These are phyloP conservation scores for Pyrenochaeta sp. DNA, from an alignment of 2,329 filamentous ascomycete species.

Conservation along the genomic window DNA sequence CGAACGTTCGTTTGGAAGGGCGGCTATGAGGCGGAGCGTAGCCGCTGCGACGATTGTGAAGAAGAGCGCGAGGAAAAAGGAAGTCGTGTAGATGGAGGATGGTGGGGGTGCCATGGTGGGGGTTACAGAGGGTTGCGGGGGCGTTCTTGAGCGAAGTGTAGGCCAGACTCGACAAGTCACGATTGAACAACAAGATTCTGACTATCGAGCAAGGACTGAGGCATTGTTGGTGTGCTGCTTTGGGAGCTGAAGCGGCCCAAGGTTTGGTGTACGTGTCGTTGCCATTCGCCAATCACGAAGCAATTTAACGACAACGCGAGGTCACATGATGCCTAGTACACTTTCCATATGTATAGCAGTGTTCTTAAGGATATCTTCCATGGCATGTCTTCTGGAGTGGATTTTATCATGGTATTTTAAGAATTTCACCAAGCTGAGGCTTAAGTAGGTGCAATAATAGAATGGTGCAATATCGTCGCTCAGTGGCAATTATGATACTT, in stretches of 20 bases:
- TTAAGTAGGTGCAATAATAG: too few species aligned
- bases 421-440: too few species aligned
- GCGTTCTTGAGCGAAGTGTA: not conserved
- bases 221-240: too few species aligned
- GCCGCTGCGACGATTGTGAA: constrained; percentile 43
- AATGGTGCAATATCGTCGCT: too few species aligned
- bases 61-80: constrained; percentile 44
- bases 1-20: constrained; percentile 46
- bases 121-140: not conserved
- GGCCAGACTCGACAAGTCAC: not conserved
- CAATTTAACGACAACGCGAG: not conserved
- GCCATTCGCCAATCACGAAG: constrained; percentile 10
- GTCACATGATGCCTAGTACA: too few species aligned
- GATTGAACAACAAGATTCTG: not conserved
- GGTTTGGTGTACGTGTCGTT: constrained; percentile 5
- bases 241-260: too few species aligned
- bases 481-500: not conserved
- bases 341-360: too few species aligned
- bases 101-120: constrained; percentile 29
- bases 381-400: too few species aligned
- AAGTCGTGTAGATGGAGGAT: constrained; percentile 31
- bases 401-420: too few species aligned
- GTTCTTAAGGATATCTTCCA: too few species aligned
- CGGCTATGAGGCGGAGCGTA: constrained; percentile 50
- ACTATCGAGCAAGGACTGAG: too few species aligned